A percentile compares a stretch with the other conserved stretches of the same genome.
Conservation (phyloP, 495 filamentous ascomycete genomes). For the Lophium mytilinum region DNA sequence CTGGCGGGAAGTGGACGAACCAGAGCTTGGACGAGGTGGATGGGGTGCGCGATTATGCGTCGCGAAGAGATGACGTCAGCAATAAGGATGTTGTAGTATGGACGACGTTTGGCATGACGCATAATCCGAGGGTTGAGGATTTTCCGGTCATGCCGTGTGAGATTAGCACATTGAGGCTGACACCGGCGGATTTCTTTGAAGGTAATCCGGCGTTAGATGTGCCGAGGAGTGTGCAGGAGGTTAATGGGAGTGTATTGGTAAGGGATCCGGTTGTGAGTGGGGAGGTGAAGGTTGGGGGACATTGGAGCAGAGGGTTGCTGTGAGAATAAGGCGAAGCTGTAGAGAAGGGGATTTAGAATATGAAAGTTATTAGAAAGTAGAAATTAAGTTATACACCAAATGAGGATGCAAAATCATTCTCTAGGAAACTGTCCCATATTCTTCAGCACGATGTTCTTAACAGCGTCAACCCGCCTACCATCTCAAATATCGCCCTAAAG, state of each 20-base stretch:
- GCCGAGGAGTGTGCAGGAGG: slow-evolving; percentile 11
- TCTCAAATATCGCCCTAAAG: too few species aligned
- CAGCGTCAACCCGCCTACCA: too few species aligned
- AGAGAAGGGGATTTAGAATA: too few species aligned
- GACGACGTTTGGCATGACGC: slow-evolving; percentile 26
- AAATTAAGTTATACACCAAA: too few species aligned
- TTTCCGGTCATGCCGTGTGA: slow-evolving; percentile 29
- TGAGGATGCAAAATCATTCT: too few species aligned
- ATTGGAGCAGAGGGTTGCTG: background rate
- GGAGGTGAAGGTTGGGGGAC: background rate
- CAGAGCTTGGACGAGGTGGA: slow-evolving; percentile 9
- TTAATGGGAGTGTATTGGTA: slow-evolving; percentile 24
- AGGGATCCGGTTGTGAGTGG: background rate
- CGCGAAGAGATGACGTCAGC: slow-evolving; percentile 10
- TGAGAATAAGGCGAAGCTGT: too few species aligned
- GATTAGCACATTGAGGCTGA: slow-evolving; percentile 23
- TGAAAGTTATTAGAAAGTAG: too few species aligned
- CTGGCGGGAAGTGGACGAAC: slow-evolving; percentile 20
- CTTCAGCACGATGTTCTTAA: too few species aligned
- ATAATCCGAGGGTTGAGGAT: slow-evolving; percentile 28
- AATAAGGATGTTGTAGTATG: slow-evolving; percentile 28
- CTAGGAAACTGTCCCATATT: too few species aligned
- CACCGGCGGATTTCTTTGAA: slow-evolving; percentile 27
- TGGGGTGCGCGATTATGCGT: background rate
- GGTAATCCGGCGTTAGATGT: slow-evolving; percentile 27